These are phyloP conservation scores for Salicornia ramosissima DNA, from an alignment of 148 eudicot species.

Conservation along the genomic window DNA sequence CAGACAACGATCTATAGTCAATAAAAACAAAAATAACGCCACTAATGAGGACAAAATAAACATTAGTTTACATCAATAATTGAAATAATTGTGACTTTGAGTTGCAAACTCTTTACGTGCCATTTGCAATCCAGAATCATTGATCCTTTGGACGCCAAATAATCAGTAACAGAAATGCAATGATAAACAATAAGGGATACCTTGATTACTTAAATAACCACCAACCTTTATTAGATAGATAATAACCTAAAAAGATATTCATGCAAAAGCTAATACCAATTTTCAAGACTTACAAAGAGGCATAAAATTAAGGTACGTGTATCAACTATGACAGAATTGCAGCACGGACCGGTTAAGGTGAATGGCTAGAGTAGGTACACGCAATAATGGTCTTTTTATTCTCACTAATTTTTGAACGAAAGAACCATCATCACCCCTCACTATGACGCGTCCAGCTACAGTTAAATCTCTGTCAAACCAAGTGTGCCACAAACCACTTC, in stretches of 20 bases:
- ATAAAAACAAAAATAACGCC: background rate
- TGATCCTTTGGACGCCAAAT: background rate
- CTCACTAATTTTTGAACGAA: constrained; percentile 80
- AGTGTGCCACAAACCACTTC: constrained; percentile 97
- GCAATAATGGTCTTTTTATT: constrained; percentile 67
- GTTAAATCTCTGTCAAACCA: constrained; percentile 96
- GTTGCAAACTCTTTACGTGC: background rate
- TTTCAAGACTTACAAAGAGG: background rate
- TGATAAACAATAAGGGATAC: background rate
- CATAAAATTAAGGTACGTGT: background rate
- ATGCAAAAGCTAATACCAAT: background rate
- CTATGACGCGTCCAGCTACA: constrained; percentile 87
- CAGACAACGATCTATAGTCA: background rate
- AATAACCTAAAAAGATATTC: background rate
- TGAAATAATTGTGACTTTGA: background rate
- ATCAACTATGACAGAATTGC: constrained; percentile 17
- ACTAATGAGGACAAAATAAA: background rate
- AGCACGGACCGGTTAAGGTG: constrained; percentile 77
- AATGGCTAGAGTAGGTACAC: constrained; percentile 89
- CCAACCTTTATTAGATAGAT: background rate
- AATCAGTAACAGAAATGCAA: background rate
- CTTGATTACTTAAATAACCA: background rate
- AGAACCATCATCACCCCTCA: constrained; percentile 71
- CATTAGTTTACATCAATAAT: background rate
- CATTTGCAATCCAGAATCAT: background rate